These are phyloP conservation scores for Haberlea rhodopensis DNA, from an alignment of 257 asterid species.

Conservation along the genomic window DNA sequence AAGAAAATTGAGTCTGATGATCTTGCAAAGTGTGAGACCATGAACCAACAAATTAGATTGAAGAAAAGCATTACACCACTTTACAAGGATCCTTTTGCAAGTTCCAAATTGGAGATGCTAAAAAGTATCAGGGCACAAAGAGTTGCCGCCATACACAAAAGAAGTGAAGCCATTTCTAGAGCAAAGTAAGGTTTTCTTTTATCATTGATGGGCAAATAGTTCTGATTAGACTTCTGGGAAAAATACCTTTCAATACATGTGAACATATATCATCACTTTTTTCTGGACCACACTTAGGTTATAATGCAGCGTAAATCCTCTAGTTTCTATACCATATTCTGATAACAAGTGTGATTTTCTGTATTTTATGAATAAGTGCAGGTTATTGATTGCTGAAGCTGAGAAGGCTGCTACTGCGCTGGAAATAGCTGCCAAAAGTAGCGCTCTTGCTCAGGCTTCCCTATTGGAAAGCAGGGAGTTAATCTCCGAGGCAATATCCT, in stretches of 20 bases:
- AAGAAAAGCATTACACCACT: constrained; percentile 48
- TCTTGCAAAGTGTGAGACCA: constrained; percentile 32
- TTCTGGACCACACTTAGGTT: background rate
- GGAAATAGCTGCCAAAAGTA: constrained; percentile 61
- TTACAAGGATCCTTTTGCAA: constrained; percentile 76
- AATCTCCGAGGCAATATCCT: constrained; percentile 66
- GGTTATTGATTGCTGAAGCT: constrained; percentile 87
- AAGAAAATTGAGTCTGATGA: constrained; percentile 35
- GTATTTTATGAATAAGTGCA: constrained; percentile 28
- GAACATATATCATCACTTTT: background rate
- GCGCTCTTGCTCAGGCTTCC: constrained; percentile 66
- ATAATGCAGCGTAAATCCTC: background rate
- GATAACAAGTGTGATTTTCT: constrained; percentile 2
- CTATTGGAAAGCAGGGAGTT: constrained; percentile 69
- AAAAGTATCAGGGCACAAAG: constrained; percentile 71
- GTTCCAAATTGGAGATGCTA: constrained; percentile 77
- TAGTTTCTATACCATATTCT: background rate
- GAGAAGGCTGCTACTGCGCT: constrained; percentile 86
- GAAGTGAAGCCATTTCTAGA: constrained; percentile 51
- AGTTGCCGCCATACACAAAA: constrained; percentile 46
- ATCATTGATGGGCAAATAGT: background rate
- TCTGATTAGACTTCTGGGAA: background rate
- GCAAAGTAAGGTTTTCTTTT: constrained; percentile 69
- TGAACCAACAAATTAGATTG: constrained; percentile 34
- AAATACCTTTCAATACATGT: background rate